Base-by-base conservation (phyloP, 2,329 filamentous ascomycete genomes). In the Fulvia fulva region DNA sequence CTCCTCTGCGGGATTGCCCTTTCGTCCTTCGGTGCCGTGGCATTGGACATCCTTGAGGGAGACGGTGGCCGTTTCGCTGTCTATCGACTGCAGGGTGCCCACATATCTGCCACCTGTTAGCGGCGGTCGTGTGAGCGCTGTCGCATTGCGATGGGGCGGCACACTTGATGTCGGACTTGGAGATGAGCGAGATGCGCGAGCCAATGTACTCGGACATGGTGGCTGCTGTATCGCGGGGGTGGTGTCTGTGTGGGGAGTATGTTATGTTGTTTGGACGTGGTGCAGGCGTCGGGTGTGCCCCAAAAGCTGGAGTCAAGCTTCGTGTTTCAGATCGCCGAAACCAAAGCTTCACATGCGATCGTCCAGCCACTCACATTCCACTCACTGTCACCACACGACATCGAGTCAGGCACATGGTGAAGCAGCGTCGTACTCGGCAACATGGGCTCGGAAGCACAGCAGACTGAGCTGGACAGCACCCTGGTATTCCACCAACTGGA, bases 31-130 rank as follows among this genome's bases (percentile, higher is more conserved):
- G 28, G 94, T 97, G 67, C 94, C 94, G 72, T 88, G 95, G 3
- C 93, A 97, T 63, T 87, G 85, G 74, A 99, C 94, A 83, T 96
- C 93, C 74, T 99, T 92, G 65, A 99, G 86, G 44, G 94, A 95
- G 71, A 99, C 95, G 65, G 94, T 97, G 49, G 93, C 95, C 68
- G 91, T 89, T 76, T 96, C 92, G 62, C 93, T 96, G 77, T 97
- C 97, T 83, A 99, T 99, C 76, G 97, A 90, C 78, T 97, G 91
- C 53, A 99, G 86, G 55, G 89, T 93, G 67, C 94, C 94, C 72
- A 96, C 90, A 80, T 97, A 97, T 77, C 92, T 97, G 71, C 47
- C 30, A 11, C 19, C 22, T 56, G 57, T 59, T 51, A 59, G 57
- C 53, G 41, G 37, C 49, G 44, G 49, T 51, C 5, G 16, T 28